Evolutionary conservation across 495 filamentous ascomycete genomes (phyloP).

Genomic region (Aeminium ludgeri): DNA sequence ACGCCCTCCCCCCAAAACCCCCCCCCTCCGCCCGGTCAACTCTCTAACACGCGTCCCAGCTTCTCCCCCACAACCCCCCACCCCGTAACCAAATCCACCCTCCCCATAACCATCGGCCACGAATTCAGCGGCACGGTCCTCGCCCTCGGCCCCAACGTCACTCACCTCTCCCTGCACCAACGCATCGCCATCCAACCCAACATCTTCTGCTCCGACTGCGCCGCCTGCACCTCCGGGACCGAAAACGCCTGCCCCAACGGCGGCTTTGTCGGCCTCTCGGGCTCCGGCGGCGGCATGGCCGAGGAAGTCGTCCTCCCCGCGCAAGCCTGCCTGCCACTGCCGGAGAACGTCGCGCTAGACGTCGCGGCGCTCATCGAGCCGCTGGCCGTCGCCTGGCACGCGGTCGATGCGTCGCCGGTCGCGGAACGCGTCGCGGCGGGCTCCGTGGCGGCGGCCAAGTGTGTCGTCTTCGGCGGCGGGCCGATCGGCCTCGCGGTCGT

Average conservation of each 20-base stretch:
- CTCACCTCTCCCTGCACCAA: constrained; percentile 13
- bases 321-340: constrained; percentile 8
- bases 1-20: background rate
- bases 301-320: constrained; percentile 17
- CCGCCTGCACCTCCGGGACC: constrained; percentile 14
- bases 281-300: constrained; percentile 18
- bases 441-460: constrained; percentile 9
- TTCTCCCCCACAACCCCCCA: constrained; percentile 14
- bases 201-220: constrained; percentile 17
- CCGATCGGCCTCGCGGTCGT: constrained; percentile 21
- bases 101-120: constrained; percentile 20
- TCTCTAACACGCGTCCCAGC: constrained; percentile 4
- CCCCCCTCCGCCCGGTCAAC: too few relatives aligned
- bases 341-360: constrained; percentile 16
- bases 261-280: constrained; percentile 19
- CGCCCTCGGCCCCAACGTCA: constrained; percentile 14
- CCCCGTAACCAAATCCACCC: constrained; percentile 16
- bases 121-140: constrained; percentile 19
- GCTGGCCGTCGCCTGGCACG: constrained; percentile 20
- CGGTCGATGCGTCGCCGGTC: constrained; percentile 17
- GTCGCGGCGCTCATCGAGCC: constrained; percentile 21
- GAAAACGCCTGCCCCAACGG: constrained; percentile 18
- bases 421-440: too few relatives aligned
- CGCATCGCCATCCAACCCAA: constrained; percentile 17
- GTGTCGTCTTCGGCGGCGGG: constrained; percentile 18